Conservation (phyloP, 805 yeast genomes). For the Yamadazyma sp. region DNA sequence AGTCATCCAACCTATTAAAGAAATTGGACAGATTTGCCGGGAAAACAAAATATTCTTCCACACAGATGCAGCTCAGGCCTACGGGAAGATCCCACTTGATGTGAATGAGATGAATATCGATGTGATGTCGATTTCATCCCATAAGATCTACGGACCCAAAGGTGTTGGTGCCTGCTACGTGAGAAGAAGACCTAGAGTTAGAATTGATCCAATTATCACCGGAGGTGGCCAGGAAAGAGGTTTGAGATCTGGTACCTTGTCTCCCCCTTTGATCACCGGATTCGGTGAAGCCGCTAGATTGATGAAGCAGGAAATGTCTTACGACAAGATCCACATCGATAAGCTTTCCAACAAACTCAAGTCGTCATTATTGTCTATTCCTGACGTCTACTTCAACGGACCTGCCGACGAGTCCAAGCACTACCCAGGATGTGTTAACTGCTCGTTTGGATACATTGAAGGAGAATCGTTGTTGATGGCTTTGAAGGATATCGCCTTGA, state of each 20-base stretch:
- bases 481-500: conserved; percentile 90
- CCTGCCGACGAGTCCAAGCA: conserved; percentile 50
- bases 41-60: conserved; percentile 91
- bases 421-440: conserved; percentile 93
- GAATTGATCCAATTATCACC: conserved; percentile 89
- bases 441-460: conserved; percentile 96
- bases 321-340: conserved; percentile 69
- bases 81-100: conserved; percentile 89
- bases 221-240: conserved; percentile 99
- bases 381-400: conserved; percentile 90
- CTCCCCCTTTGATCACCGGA: conserved; percentile 95
- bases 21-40: conserved; percentile 86
- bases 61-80: conserved; percentile 97
- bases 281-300: conserved; percentile 97
- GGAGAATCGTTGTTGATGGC: conserved; percentile 99
- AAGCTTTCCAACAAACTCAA: conserved; percentile 71
- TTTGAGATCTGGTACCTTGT: conserved; percentile 91
- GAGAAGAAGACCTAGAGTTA: conserved; percentile 97
- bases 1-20: conserved; percentile 92
- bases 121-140: conserved; percentile 89
- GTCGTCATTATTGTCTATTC: conserved; percentile 72
- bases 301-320: conserved; percentile 68
- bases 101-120: conserved; percentile 94
- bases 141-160: conserved; percentile 96
- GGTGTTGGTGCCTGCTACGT: conserved; percentile 95